Evolutionary conservation across 2,329 filamentous ascomycete genomes (phyloP), one percentile per base, ranked within the genome.

Genomic region (Colletotrichum ledebouriae): DNA sequence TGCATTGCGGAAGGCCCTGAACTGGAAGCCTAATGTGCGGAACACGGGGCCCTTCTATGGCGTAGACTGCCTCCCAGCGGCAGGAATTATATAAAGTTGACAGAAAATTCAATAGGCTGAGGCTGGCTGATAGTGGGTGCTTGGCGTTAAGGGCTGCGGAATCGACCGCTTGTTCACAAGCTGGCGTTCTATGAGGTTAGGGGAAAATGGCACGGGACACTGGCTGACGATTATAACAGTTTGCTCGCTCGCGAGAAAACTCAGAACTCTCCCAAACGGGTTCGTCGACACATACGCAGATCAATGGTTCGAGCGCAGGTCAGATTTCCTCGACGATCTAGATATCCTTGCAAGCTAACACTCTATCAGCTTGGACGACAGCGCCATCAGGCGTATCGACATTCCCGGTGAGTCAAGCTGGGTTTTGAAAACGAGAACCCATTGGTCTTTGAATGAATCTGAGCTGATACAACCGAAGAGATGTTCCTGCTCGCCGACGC

Each of bases 401-500:
- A 59, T 59, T 44, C 57, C 57, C 6, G 49, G 49, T 33, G 33
- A 12, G 37, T 39, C 10, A 15, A 39, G 13, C n/a, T 46, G 15
- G 13, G n/a, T 46, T 29, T 29, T 29, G 6, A 29, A 4, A 20
- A n/a, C 42, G 42, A 20, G 37, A 11, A 39, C n/a, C 22, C 29
- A 4, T 0, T 34, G 15, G 7, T 5, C 29, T n/a, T 10, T 52
- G 1, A 3, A 0, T 12, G 10, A 3, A 0, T 1, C 0, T 11
- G 6, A 33, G 33, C 29, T 52, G 33, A 86, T 72, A 86, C 92
- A 64, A 90, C 90, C 1, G 4, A 39, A 39, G 89, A 92, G 78
- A 81, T 79, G 78, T 90, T 92, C 79, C 84, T 94, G 22, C 83
- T 88, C 29, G 89, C 90, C 4, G 91, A 94, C 72, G 87, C 90